Conservation (phyloP, 2,329 filamentous ascomycete genomes). For the Paraconiothyrium sp. region DNA sequence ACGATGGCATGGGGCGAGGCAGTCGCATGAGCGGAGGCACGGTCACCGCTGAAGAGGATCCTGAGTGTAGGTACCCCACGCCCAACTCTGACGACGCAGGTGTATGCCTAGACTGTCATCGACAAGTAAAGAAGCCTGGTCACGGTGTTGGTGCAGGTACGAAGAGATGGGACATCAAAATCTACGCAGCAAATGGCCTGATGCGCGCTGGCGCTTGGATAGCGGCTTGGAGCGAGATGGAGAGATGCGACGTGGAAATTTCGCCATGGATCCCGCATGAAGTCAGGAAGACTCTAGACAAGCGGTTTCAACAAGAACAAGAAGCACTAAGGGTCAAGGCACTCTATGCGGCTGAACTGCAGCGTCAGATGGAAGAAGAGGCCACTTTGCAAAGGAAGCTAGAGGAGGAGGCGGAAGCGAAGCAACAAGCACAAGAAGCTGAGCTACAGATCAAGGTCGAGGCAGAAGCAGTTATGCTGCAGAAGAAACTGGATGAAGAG, state of each 20-base stretch:
- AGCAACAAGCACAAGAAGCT: conserved; percentile 36
- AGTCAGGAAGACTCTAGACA: conserved; percentile 69
- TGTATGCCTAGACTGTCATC: conserved; percentile 61
- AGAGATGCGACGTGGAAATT: conserved; percentile 94
- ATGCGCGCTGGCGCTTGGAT: conserved; percentile 93
- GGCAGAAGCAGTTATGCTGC: conserved; percentile 36
- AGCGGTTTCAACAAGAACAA: conserved; percentile 55
- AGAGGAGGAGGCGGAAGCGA: conserved; percentile 37
- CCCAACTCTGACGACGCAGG: conserved; percentile 44
- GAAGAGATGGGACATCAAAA: conserved; percentile 79
- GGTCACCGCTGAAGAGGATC: conserved; percentile 43
- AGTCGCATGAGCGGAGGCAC: conserved; percentile 49
- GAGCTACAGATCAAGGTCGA: conserved; percentile 40
- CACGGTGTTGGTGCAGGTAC: conserved; percentile 49
- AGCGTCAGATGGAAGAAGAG: conserved; percentile 45
- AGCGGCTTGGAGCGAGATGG: conserved; percentile 97
- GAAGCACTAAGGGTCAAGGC: conserved; percentile 41
- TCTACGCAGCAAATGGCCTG: conserved; percentile 93
- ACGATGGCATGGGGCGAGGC: conserved; percentile 42
- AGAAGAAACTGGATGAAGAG: conserved; percentile 39
- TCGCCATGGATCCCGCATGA: conserved; percentile 73
- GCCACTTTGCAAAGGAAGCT: conserved; percentile 37
- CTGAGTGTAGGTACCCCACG: conserved; percentile 25
- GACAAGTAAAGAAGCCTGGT: conserved; percentile 48
- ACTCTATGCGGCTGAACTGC: conserved; percentile 42